phyloP scores from a whole-genome alignment of 1,284 basidiomycete genomes.

The Ustilago tritici region DNA sequence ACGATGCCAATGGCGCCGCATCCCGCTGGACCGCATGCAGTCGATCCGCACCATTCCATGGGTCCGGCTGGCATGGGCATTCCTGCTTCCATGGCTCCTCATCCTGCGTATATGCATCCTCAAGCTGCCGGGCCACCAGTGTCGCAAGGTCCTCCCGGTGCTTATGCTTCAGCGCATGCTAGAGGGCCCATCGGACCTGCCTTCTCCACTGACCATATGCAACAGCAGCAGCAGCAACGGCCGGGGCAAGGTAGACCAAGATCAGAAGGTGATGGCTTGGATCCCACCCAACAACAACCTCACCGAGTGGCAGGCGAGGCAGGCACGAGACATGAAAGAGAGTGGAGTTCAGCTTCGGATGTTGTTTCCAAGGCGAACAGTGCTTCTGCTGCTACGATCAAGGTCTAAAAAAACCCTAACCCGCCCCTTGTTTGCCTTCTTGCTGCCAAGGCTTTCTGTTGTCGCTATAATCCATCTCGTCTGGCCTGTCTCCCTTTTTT shows the following conservation, averaged over 20 bases:
- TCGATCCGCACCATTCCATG: constrained; percentile 36
- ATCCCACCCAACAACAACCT: constrained; percentile 1
- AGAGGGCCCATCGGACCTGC: constrained; percentile 21
- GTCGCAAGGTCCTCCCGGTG: constrained; percentile 28
- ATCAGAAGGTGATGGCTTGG: constrained; percentile 28
- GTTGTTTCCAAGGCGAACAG: background rate
- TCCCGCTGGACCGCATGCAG: constrained; percentile 15
- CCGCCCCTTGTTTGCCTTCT: too few relatives aligned
- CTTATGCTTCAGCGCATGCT: constrained; percentile 34
- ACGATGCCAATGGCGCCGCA: constrained; percentile 31
- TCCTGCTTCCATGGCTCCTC: constrained; percentile 37
- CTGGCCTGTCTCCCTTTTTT: too few relatives aligned
- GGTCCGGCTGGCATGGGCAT: constrained; percentile 35
- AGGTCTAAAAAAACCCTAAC: background rate
- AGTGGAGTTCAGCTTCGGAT: constrained; percentile 33
- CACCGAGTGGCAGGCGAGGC: background rate
- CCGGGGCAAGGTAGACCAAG: constrained; percentile 22
- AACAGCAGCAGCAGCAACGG: constrained; percentile 2
- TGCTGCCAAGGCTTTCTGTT: too few relatives aligned
- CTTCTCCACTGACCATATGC: constrained; percentile 15
- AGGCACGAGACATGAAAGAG: constrained; percentile 32
- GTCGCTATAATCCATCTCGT: too few relatives aligned
- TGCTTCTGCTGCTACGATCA: background rate
- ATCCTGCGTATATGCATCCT: constrained; percentile 53
- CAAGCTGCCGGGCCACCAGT: constrained; percentile 24